These are phyloP conservation scores for Hymenoscyphus repandus DNA, from an alignment of 2,329 filamentous ascomycete species.

Conservation along the genomic window DNA sequence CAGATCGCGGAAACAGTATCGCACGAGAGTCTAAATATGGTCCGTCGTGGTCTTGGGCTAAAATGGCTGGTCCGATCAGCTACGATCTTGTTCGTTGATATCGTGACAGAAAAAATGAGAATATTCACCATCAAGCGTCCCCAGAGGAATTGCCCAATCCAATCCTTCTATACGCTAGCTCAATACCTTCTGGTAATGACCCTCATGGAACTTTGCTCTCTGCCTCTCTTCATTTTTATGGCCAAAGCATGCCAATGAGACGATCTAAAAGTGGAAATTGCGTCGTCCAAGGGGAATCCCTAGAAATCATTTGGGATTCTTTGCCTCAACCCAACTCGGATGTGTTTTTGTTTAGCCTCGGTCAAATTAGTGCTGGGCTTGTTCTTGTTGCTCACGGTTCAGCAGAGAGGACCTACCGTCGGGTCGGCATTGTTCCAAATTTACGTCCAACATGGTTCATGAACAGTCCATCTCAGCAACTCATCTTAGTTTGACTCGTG, in stretches of 20 bases:
- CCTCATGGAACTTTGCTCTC: slow-evolving; percentile 6
- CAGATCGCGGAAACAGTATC: not conserved
- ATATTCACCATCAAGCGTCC: no score
- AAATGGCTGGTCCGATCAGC: slow-evolving; percentile 3
- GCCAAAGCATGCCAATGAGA: not conserved
- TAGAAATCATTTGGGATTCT: slow-evolving; percentile 5
- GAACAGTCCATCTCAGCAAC: no score
- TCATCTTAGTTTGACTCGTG: no score
- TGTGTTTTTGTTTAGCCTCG: slow-evolving; percentile 4
- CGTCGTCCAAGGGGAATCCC: not conserved
- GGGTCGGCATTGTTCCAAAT: no score
- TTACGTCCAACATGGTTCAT: no score
- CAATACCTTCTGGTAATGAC: slow-evolving; percentile 3
- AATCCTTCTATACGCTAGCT: not conserved
- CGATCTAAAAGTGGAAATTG: slow-evolving; percentile 3
- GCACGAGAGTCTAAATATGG: not conserved
- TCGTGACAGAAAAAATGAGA: not conserved
- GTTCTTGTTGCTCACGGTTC: not conserved
- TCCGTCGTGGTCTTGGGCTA: slow-evolving; percentile 10
- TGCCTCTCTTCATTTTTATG: slow-evolving; percentile 4
- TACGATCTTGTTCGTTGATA: not conserved
- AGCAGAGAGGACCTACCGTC: no score
- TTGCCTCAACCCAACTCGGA: slow-evolving; percentile 1
- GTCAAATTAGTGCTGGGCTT: not conserved
- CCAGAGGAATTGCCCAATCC: not conserved